phyloP scores from a whole-genome alignment of 2,329 filamentous ascomycete species.

The Huntiella omanensis region DNA sequence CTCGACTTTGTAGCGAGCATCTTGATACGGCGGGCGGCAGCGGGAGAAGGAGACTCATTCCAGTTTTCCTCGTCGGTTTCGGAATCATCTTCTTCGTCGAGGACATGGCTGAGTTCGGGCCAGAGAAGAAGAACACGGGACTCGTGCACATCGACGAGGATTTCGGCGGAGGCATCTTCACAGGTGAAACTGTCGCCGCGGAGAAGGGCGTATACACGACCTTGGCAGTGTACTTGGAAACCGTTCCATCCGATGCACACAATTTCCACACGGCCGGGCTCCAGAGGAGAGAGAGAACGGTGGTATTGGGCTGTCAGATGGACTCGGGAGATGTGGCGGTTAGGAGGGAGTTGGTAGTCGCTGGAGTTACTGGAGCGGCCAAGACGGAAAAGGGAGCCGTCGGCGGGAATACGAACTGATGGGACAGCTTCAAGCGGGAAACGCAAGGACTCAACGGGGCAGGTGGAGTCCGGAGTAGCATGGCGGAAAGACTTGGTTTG shows the following conservation, averaged over 20 bases:
- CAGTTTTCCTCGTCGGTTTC: slow-evolving; percentile 26
- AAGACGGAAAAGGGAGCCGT: slow-evolving; percentile 69
- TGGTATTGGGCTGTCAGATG: slow-evolving; percentile 74
- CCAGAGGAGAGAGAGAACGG: slow-evolving; percentile 42
- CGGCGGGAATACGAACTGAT: slow-evolving; percentile 60
- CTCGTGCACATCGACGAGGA: slow-evolving; percentile 91
- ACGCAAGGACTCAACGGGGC: slow-evolving; percentile 33
- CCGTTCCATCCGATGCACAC: slow-evolving; percentile 94
- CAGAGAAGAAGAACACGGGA: slow-evolving; percentile 76
- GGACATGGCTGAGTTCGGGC: slow-evolving; percentile 40
- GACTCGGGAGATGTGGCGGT: slow-evolving; percentile 79
- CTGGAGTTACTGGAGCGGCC: slow-evolving; percentile 88
- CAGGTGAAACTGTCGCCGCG: slow-evolving; percentile 85
- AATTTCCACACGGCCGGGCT: slow-evolving; percentile 66
- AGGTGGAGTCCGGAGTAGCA: slow-evolving; percentile 19
- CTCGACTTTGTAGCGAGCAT: not conserved
- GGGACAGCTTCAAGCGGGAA: slow-evolving; percentile 68
- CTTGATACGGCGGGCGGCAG: not conserved
- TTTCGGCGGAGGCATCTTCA: slow-evolving; percentile 69
- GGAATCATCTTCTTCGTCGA: not conserved
- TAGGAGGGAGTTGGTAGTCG: slow-evolving; percentile 84
- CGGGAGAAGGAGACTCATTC: slow-evolving; percentile 36
- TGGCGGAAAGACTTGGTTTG: slow-evolving; percentile 19
- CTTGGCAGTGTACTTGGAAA: slow-evolving; percentile 78
- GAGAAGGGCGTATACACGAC: slow-evolving; percentile 63